phyloP scores from a whole-genome alignment of 2,329 filamentous ascomycete genomes.

The Fonsecaea multimorphosa region DNA sequence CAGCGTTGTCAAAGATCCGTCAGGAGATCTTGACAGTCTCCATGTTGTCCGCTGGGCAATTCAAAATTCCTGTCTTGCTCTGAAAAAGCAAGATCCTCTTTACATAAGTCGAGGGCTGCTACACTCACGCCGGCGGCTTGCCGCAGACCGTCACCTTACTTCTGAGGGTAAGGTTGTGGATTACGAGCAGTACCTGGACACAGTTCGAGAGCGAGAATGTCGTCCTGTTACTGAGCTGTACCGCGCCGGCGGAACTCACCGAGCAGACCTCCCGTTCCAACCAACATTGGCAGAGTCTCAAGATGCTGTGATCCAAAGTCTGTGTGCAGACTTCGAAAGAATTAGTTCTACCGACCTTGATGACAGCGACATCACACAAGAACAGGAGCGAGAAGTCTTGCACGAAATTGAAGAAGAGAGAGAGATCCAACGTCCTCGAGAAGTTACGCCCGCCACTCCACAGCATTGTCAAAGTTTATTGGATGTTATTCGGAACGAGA shows the following conservation, averaged over 20 bases:
- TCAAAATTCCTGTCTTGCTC: conserved; percentile 60
- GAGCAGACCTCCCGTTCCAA: conserved; percentile 6
- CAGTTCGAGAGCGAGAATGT: conserved; percentile 63
- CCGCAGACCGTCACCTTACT: conserved; percentile 3
- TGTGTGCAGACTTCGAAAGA: conserved; percentile 47
- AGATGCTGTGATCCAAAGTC: conserved; percentile 42
- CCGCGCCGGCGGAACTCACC: conserved; percentile 43
- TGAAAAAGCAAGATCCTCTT: conserved; percentile 58
- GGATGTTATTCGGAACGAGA: conserved; percentile 50
- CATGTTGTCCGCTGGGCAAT: conserved; percentile 69
- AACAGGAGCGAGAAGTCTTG: conserved; percentile 69
- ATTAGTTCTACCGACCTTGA: conserved; percentile 45
- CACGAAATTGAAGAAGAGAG: conserved; percentile 68
- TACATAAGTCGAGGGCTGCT: conserved; percentile 67
- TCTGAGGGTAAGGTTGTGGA: not conserved
- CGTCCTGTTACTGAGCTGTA: conserved; percentile 62
- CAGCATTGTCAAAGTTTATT: conserved; percentile 53
- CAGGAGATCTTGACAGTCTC: conserved; percentile 45
- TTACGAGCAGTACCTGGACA: conserved; percentile 31
- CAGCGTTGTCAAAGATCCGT: conserved; percentile 32
- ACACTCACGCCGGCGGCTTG: conserved; percentile 50
- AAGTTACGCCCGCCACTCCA: conserved; percentile 52
- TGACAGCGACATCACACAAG: conserved; percentile 60
- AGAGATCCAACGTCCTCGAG: conserved; percentile 58
- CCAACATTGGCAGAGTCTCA: conserved; percentile 33